Conservation (phyloP, 805 yeast species). For the Torulaspora microellipsoides region DNA sequence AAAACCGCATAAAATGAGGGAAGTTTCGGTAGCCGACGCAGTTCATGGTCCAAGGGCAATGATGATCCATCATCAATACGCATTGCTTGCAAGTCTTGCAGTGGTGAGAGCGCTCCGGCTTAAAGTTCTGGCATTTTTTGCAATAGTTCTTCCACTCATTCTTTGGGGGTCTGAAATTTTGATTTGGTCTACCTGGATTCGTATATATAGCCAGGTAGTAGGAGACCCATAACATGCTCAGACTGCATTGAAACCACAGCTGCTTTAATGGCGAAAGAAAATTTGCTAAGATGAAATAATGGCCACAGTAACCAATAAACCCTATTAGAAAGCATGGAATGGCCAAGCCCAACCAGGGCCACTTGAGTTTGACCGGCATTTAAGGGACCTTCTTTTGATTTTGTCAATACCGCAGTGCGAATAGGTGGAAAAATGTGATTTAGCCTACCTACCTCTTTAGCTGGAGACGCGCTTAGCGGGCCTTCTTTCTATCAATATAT, state of each 20-base stretch:
- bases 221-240: slow-evolving; percentile 65
- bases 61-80: slow-evolving; percentile 90
- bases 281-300: slow-evolving; percentile 48
- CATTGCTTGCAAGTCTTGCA: slow-evolving; percentile 72
- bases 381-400: not conserved
- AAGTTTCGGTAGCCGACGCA: slow-evolving; percentile 79
- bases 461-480: too few relatives aligned
- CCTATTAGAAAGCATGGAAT: slow-evolving; percentile 63
- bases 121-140: slow-evolving; percentile 61
- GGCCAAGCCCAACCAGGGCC: slow-evolving; percentile 49
- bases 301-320: slow-evolving; percentile 58
- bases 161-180: slow-evolving; percentile 38
- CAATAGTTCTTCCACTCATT: slow-evolving; percentile 63
- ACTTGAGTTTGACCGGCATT: slow-evolving; percentile 40
- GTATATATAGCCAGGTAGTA: slow-evolving; percentile 63
- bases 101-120: slow-evolving; percentile 84
- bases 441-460: too few relatives aligned
- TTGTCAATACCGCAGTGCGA: not conserved
- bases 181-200: slow-evolving; percentile 67
- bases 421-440: not conserved
- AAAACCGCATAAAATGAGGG: slow-evolving; percentile 76
- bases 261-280: slow-evolving; percentile 40
- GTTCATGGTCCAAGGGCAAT: slow-evolving; percentile 89
- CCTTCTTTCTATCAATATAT: too few relatives aligned
- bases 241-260: slow-evolving; percentile 42